Evolutionary conservation across 169 alveolate species (phyloP), one percentile per base, ranked within the genome.

Genomic region (Plasmodium adleri): DNA sequence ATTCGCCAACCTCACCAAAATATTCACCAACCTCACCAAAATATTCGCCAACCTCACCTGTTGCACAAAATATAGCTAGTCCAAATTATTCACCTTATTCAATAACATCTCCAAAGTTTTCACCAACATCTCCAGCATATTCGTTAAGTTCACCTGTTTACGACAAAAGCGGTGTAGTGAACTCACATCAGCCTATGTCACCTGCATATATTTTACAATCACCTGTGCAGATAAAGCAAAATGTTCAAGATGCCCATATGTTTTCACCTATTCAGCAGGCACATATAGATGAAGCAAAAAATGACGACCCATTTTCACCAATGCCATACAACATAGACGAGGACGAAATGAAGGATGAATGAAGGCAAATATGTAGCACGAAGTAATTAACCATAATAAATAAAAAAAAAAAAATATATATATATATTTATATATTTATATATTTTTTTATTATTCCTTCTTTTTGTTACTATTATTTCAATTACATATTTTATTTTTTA

Each of bases 41-140:
- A 1, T 96, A 96, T 83, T 94, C 97, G 0, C 99, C 99, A 1
- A 96, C 98, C 7, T 93, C 97, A 12, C 98, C 98, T 2, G 95
- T 93, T 26, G 85, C 86, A 58, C 71, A 76, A 45, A 58, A 64
- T 71, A 58, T 92, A 2, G 74, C 83, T n/a, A 78, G 71, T 17
- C 88, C 95, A 3, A 88, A 91, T 54, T 92, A 92, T 70, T 75
- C 80, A 2, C 83, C 80, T 20, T 96, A 96, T 88, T 94, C 98
- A 2, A 98, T 98, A 6, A 96, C 98, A 6, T 93, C 97, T 4
- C 98, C 98, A 24, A 72, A 88, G 58, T 94, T 93, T 67, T 92
- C 96, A 4, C 98, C 98, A 22, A 93, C 97, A 20, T 93, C 97
- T 6, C 98, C 98, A 0, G 94, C 96, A 50, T 96, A 96, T 88